Evolutionary conservation across 2,329 filamentous ascomycete genomes (phyloP).

Genomic region (Cordyceps sp.): DNA sequence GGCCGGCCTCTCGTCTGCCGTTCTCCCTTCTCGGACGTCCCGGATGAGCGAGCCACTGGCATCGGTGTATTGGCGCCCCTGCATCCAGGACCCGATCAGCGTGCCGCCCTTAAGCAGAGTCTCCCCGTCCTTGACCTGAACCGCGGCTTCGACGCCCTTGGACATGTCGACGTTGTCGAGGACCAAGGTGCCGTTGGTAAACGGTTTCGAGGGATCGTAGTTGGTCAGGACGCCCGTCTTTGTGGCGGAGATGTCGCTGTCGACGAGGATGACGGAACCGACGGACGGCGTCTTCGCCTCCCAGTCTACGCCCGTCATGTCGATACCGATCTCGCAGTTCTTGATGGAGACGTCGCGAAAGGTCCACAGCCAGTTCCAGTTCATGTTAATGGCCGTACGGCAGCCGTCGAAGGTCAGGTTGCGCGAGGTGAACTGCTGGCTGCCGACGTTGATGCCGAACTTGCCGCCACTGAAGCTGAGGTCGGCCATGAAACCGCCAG

Average conservation of each 20-base stretch:
- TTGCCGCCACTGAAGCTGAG: conserved; percentile 70
- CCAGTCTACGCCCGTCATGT: conserved; percentile 54
- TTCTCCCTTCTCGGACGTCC: conserved; percentile 11
- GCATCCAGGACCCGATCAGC: conserved; percentile 55
- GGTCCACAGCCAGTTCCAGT: conserved; percentile 84
- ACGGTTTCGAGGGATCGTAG: neutral
- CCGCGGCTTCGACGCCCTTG: conserved; percentile 46
- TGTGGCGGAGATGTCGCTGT: conserved; percentile 65
- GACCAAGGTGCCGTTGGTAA: conserved; percentile 28
- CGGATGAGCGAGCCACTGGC: conserved; percentile 38
- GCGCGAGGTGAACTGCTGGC: conserved; percentile 75
- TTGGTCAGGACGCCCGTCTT: conserved; percentile 36
- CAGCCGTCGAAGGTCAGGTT: conserved; percentile 72
- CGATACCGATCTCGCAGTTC: conserved; percentile 57
- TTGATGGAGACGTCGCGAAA: conserved; percentile 63
- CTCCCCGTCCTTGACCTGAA: conserved; percentile 41
- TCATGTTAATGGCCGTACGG: conserved; percentile 72
- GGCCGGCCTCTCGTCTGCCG: neutral
- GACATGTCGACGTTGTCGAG: conserved; percentile 73
- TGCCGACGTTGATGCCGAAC: conserved; percentile 64
- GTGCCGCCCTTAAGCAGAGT: conserved; percentile 53
- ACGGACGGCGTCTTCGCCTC: no score
- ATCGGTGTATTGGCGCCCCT: conserved; percentile 57
- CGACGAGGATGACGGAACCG: conserved; percentile 69
- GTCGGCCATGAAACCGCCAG: conserved; percentile 71